Conservation (phyloP, 192 early-diverging fungal species). For the Rhizophagus sp. region DNA sequence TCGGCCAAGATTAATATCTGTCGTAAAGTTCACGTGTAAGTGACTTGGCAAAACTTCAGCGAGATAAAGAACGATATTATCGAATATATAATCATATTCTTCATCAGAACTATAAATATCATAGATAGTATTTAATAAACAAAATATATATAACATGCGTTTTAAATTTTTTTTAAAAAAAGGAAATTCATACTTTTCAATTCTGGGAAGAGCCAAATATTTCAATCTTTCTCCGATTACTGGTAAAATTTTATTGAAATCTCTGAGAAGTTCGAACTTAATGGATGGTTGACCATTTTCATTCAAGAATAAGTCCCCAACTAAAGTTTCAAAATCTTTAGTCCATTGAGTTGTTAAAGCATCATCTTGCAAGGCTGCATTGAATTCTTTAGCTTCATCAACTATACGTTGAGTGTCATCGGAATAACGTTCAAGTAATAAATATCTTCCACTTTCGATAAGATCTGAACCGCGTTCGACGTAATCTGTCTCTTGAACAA, state of each 20-base stretch:
- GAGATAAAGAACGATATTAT: slow-evolving; percentile 42
- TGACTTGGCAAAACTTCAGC: slow-evolving; percentile 39
- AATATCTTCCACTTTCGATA: slow-evolving; percentile 36
- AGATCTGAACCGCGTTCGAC: slow-evolving; percentile 34
- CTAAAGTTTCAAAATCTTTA: slow-evolving; percentile 38
- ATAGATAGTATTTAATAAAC: no score
- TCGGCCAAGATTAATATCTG: slow-evolving; percentile 36
- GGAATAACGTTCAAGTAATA: slow-evolving; percentile 37
- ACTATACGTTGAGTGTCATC: slow-evolving; percentile 36
- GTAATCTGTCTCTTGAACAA: slow-evolving; percentile 36
- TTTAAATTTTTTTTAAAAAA: neutral
- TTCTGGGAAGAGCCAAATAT: slow-evolving; percentile 52
- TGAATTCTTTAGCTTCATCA: slow-evolving; percentile 35
- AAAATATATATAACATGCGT: no score
- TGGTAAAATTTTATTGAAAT: slow-evolving; percentile 47
- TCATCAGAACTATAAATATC: slow-evolving; percentile 33
- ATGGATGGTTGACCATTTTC: slow-evolving; percentile 48
- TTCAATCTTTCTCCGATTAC: slow-evolving; percentile 45
- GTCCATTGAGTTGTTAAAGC: slow-evolving; percentile 35
- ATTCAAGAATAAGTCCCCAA: slow-evolving; percentile 51
- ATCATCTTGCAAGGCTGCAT: slow-evolving; percentile 42
- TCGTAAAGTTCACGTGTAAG: slow-evolving; percentile 31
- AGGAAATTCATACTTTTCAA: slow-evolving; percentile 40
- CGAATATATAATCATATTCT: slow-evolving; percentile 36
- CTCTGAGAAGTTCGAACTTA: slow-evolving; percentile 54